Evolutionary conservation across 768 basidiomycete genomes (phyloP).

Genomic region (Amanita fuliginea): DNA sequence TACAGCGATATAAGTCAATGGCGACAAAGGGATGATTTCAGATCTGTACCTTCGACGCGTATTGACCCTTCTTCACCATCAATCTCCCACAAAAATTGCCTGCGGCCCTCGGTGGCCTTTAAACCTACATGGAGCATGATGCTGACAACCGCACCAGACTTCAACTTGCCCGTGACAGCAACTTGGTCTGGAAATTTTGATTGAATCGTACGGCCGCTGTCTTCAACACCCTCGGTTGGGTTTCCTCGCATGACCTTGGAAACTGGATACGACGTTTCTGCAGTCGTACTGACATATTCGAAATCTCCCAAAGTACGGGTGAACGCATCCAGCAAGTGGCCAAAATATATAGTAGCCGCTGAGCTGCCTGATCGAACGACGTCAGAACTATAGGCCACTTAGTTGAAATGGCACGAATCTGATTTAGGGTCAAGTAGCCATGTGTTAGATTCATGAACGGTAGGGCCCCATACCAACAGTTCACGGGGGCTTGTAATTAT

Average conservation of each 20-base stretch:
- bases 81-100: slow-evolving; percentile 7
- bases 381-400: neutral
- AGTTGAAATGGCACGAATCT: neutral
- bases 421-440: neutral
- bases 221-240: no score
- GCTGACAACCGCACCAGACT: slow-evolving; percentile 2
- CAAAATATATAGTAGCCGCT: neutral
- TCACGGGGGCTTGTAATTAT: neutral
- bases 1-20: neutral
- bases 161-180: slow-evolving; percentile 2
- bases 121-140: no score
- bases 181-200: no score
- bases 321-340: neutral
- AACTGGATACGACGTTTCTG: neutral
- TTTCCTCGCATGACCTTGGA: neutral
- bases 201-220: no score
- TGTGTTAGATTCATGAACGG: neutral
- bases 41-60: slow-evolving; percentile 7
- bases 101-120: no score
- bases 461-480: neutral
- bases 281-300: neutral
- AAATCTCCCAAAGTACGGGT: neutral
- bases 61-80: slow-evolving; percentile 1
- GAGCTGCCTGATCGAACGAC: neutral
- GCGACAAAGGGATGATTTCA: neutral